phyloP scores from a whole-genome alignment of 495 filamentous ascomycete species.

The Podospora conica region DNA sequence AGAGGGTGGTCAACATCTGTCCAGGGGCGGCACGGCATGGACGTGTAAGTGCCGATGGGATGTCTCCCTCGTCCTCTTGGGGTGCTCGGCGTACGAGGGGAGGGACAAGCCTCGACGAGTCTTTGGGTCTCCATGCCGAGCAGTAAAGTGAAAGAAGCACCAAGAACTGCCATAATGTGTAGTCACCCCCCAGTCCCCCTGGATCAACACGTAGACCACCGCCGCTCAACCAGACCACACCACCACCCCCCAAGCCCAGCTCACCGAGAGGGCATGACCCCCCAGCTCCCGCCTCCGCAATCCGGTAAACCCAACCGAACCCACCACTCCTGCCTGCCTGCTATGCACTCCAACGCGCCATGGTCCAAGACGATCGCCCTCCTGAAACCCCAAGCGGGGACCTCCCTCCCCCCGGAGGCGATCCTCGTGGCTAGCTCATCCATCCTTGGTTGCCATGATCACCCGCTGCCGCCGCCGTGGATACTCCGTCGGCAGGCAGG shows the following conservation, averaged over 20 bases:
- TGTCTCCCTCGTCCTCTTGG: too few relatives aligned
- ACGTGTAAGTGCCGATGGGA: not conserved
- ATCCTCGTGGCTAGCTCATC: not conserved
- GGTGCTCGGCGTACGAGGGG: too few relatives aligned
- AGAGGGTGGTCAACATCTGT: not conserved
- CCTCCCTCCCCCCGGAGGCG: not conserved
- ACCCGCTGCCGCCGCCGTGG: too few relatives aligned
- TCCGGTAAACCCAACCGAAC: not conserved
- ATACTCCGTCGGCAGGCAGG: not conserved
- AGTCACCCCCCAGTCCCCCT: too few relatives aligned
- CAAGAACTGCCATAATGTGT: too few relatives aligned
- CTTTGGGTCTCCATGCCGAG: too few relatives aligned
- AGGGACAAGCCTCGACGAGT: too few relatives aligned
- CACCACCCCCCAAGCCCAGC: not conserved
- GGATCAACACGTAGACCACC: too few relatives aligned
- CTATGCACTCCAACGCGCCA: not conserved
- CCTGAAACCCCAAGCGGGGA: not conserved
- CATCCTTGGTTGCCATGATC: too few relatives aligned
- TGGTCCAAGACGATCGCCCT: not conserved
- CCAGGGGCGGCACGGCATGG: not conserved
- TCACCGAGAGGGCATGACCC: not conserved
- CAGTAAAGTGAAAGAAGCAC: too few relatives aligned
- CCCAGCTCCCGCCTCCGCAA: not conserved
- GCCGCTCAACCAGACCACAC: not conserved
- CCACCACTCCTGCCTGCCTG: not conserved